phyloP scores from a whole-genome alignment of 345 rosid genomes.

The Turnera subulata region DNA sequence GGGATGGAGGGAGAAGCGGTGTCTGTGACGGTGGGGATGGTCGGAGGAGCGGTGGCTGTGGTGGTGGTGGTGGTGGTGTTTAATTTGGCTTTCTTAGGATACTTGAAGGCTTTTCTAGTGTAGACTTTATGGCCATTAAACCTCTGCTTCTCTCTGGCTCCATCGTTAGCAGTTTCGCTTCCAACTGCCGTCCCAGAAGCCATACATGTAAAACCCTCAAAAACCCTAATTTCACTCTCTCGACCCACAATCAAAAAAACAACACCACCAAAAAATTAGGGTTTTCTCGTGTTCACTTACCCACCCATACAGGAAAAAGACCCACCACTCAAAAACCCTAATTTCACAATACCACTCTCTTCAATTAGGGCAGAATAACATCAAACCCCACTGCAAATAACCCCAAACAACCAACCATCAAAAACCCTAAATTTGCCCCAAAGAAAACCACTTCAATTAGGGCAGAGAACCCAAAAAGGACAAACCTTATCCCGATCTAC shows the following conservation, averaged over 20 bases:
- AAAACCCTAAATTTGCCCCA: constrained; percentile 3
- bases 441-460: not conserved
- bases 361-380: no score
- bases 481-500: constrained; percentile 14
- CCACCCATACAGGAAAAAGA: not conserved
- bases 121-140: constrained; percentile 62
- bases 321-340: constrained; percentile 24
- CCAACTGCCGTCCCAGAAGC: constrained; percentile 82
- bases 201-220: constrained; percentile 61
- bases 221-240: constrained; percentile 33
- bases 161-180: constrained; percentile 50
- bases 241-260: not conserved
- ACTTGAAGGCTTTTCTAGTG: constrained; percentile 68
- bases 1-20: constrained; percentile 7
- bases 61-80: not conserved
- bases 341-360: constrained; percentile 12
- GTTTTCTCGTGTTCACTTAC: constrained; percentile 14
- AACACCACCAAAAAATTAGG: constrained; percentile 13
- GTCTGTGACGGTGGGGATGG: constrained; percentile 3
- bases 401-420: not conserved
- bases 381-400: constrained; percentile 1
- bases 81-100: constrained; percentile 26
- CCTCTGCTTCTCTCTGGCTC: constrained; percentile 57
- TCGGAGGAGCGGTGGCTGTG: constrained; percentile 2
- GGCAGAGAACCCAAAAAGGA: not conserved